These are phyloP conservation scores for Simplicillium aogashimaense DNA, from an alignment of 2,329 filamentous ascomycete genomes.

Conservation along the genomic window DNA sequence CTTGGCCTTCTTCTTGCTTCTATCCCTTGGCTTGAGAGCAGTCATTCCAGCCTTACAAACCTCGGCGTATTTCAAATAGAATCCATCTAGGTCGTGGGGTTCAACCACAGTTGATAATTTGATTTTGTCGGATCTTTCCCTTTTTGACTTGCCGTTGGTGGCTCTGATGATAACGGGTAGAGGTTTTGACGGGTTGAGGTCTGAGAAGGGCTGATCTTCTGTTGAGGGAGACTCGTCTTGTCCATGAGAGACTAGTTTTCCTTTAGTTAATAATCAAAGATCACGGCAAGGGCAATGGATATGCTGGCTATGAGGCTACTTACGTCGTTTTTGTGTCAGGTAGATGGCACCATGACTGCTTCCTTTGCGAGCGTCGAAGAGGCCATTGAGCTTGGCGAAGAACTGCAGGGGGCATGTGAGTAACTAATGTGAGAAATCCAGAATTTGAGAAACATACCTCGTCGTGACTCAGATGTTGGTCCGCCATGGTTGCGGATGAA, in stretches of 20 bases:
- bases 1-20: slow-evolving; percentile 75
- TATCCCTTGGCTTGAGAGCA: slow-evolving; percentile 83
- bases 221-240: slow-evolving; percentile 31
- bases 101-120: slow-evolving; percentile 80
- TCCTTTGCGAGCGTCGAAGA: slow-evolving; percentile 57
- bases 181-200: slow-evolving; percentile 47
- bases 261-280: not conserved
- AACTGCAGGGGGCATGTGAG: slow-evolving; percentile 42
- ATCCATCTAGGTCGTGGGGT: slow-evolving; percentile 63
- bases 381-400: slow-evolving; percentile 56
- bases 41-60: slow-evolving; percentile 84
- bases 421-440: not conserved
- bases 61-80: slow-evolving; percentile 81
- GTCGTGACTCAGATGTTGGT: slow-evolving; percentile 24
- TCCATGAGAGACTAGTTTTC: slow-evolving; percentile 28
- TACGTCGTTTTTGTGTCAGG: slow-evolving; percentile 69
- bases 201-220: slow-evolving; percentile 44
- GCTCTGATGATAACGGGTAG: slow-evolving; percentile 74
- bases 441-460: slow-evolving; percentile 19
- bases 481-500: slow-evolving; percentile 12
- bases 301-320: slow-evolving; percentile 12
- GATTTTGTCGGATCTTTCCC: slow-evolving; percentile 46
- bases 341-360: slow-evolving; percentile 66
- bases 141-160: slow-evolving; percentile 64
- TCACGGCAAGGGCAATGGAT: not conserved